A percentile compares a stretch with the other conserved stretches of the same genome.
These are phyloP conservation scores for Linum usitatissimum DNA, from an alignment of 345 rosid genomes.

Conservation along the genomic window DNA sequence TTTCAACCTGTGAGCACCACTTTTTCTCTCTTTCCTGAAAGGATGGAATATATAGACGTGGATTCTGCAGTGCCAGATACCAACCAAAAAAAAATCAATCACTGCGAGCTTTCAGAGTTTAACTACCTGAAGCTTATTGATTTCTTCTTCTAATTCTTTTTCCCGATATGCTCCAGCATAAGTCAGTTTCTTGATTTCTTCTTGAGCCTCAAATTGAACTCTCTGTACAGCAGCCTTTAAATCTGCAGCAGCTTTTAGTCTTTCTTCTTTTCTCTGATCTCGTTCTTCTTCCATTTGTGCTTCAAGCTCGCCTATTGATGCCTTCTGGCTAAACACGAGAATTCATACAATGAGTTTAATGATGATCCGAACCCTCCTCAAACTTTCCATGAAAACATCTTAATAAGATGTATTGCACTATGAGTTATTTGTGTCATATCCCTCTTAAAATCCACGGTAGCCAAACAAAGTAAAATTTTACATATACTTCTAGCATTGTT, in stretches of 20 bases:
- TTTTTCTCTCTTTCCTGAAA: conserved; percentile 67
- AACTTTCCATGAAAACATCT: neutral
- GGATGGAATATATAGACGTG: conserved; percentile 16
- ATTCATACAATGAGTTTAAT: conserved; percentile 6
- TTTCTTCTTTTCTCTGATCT: conserved; percentile 72
- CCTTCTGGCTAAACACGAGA: conserved; percentile 57
- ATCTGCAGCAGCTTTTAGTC: conserved; percentile 61
- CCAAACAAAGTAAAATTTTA: too few species aligned
- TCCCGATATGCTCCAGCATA: conserved; percentile 55
- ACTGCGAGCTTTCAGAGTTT: conserved; percentile 4
- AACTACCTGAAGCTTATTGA: conserved; percentile 74
- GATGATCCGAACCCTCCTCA: neutral
- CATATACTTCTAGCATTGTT: neutral
- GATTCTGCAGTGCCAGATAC: conserved; percentile 7
- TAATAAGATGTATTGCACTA: too few species aligned
- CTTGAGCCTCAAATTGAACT: conserved; percentile 68
- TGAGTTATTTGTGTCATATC: too few species aligned
- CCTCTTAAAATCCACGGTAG: neutral
- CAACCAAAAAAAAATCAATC: conserved; percentile 6
- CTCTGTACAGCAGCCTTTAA: conserved; percentile 64
- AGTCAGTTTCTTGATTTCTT: conserved; percentile 51
- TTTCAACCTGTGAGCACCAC: conserved; percentile 63
- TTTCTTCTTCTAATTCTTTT: conserved; percentile 68
- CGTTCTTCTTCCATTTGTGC: conserved; percentile 66
- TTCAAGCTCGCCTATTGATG: conserved; percentile 66